Evolutionary conservation across 148 eudicot species (phyloP).

Genomic region (Vaccinium corymbosum): DNA sequence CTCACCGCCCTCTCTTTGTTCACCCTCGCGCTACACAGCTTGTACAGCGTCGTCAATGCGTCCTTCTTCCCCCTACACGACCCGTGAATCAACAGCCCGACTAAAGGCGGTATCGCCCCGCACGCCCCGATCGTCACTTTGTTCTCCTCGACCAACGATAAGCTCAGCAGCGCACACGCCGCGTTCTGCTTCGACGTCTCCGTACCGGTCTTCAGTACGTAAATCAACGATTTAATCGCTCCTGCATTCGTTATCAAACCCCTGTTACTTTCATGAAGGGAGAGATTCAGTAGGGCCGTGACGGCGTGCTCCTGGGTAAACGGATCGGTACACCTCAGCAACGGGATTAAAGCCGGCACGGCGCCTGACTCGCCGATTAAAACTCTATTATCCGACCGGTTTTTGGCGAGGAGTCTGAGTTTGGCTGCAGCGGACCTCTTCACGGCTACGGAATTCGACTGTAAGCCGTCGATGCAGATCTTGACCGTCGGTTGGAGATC

Average conservation of each 20-base stretch:
- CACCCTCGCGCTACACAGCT: conserved; percentile 54
- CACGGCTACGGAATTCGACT: conserved; percentile 49
- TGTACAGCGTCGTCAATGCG: conserved; percentile 79
- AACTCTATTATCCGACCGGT: conserved; percentile 74
- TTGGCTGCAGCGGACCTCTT: conserved; percentile 80
- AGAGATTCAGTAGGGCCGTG: conserved; percentile 69
- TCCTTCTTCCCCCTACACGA: conserved; percentile 72
- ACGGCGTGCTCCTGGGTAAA: conserved; percentile 85
- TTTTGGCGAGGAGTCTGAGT: conserved; percentile 69
- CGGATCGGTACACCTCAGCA: conserved; percentile 63
- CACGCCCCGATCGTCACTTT: conserved; percentile 70
- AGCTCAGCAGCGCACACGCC: conserved; percentile 64
- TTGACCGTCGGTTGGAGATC: conserved; percentile 85
- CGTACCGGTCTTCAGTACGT: conserved; percentile 75
- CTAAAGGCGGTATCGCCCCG: conserved; percentile 83
- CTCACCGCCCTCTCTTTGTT: conserved; percentile 79
- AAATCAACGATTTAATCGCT: conserved; percentile 61
- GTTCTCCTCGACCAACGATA: conserved; percentile 73
- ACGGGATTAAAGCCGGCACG: conserved; percentile 52
- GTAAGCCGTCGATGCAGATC: conserved; percentile 59
- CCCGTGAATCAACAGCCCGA: conserved; percentile 57
- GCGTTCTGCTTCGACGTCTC: conserved; percentile 87
- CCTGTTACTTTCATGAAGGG: conserved; percentile 54
- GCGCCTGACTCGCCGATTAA: conserved; percentile 84
- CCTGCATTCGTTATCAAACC: conserved; percentile 42